Evolutionary conservation across 768 basidiomycete species (phyloP).

Genomic region (Trametes maxima): DNA sequence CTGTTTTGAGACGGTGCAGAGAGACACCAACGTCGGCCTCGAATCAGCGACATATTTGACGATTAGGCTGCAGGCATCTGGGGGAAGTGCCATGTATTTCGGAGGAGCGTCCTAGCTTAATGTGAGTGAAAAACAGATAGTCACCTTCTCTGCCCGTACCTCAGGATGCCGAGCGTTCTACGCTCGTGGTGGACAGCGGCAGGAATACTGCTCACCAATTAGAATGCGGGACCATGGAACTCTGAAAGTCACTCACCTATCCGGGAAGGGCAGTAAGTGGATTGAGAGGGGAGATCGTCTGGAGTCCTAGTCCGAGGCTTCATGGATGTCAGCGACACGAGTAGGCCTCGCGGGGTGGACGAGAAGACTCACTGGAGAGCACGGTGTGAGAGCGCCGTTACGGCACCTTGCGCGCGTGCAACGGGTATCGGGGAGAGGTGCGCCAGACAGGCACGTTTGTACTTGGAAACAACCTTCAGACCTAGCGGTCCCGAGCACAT

Average conservation of each 20-base stretch:
- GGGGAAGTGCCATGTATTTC: conserved; percentile 56
- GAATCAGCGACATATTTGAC: conserved; percentile 49
- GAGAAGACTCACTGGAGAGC: background rate
- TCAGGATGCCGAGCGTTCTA: background rate
- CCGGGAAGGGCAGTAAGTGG: background rate
- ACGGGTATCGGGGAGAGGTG: background rate
- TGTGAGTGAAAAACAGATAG: background rate
- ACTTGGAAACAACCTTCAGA: conserved; percentile 1
- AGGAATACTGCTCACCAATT: background rate
- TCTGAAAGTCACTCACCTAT: background rate
- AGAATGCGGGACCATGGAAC: background rate
- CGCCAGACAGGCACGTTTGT: conserved; percentile 5
- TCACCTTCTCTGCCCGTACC: background rate
- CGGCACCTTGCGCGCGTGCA: conserved; percentile 10
- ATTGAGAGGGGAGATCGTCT: background rate
- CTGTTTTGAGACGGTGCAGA: conserved; percentile 59
- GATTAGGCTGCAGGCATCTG: conserved; percentile 61
- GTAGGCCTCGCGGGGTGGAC: background rate
- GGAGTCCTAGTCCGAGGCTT: background rate
- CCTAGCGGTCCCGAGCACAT: conserved; percentile 1
- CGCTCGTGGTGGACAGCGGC: background rate
- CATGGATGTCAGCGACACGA: background rate
- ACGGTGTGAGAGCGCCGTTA: background rate
- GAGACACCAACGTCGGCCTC: conserved; percentile 54
- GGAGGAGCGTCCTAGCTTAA: background rate